phyloP scores from a whole-genome alignment of 495 filamentous ascomycete genomes.

The Aspergillus homomorphus region DNA sequence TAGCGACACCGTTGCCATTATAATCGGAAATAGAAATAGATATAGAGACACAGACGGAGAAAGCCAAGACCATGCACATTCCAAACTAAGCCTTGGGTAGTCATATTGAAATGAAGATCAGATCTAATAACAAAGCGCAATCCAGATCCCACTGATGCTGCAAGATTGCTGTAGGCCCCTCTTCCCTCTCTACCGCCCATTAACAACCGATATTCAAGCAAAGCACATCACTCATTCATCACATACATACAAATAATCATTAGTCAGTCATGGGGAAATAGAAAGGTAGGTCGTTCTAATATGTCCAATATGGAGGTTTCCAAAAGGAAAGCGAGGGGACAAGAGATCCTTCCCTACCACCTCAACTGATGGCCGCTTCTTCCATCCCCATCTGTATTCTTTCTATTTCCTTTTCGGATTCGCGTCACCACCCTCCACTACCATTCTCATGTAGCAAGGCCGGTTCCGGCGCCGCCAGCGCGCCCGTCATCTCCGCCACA shows the following conservation, averaged over 20 bases:
- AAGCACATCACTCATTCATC: neutral
- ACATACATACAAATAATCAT: neutral
- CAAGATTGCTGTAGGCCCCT: no score
- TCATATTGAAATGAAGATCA: no score
- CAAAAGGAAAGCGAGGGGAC: no score
- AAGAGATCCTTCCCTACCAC: no score
- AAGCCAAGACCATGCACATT: no score
- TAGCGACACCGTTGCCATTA: no score
- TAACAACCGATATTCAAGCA: neutral
- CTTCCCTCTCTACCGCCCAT: no score
- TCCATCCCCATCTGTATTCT: neutral
- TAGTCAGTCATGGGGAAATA: neutral
- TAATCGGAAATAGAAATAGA: constrained; percentile 6
- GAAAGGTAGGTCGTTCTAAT: neutral
- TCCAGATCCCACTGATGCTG: no score
- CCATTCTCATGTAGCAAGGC: constrained; percentile 30
- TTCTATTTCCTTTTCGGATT: neutral
- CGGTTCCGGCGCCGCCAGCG: constrained; percentile 13
- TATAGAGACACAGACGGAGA: neutral
- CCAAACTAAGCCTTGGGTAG: no score
- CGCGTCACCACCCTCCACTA: neutral
- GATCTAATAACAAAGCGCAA: no score
- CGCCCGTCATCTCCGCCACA: constrained; percentile 8
- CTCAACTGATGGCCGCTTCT: no score
- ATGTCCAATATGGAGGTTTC: no score